A percentile compares a stretch with the other conserved stretches of the same genome.
phyloP scores from a whole-genome alignment of 2,329 filamentous ascomycete species.

The Cordyceps militaris region DNA sequence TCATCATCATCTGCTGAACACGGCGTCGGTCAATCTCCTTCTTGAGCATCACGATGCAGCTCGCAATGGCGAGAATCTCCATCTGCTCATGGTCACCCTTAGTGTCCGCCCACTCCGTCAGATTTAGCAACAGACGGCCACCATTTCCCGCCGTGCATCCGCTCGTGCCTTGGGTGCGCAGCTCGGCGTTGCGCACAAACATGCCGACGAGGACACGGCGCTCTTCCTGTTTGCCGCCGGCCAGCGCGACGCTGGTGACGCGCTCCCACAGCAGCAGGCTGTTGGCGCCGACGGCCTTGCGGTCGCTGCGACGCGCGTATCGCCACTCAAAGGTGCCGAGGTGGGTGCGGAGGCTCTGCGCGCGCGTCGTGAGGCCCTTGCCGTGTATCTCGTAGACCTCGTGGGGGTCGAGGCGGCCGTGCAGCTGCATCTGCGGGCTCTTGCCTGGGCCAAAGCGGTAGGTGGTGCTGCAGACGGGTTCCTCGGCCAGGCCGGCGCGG shows the following conservation, averaged over 20 bases:
- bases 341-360: constrained; percentile 38
- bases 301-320: constrained; percentile 43
- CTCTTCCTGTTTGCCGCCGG: constrained; percentile 22
- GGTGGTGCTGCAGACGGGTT: constrained; percentile 41
- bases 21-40: constrained; percentile 55
- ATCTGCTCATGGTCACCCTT: constrained; percentile 32
- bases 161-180: constrained; percentile 33
- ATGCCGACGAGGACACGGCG: constrained; percentile 31
- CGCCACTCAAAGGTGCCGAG: constrained; percentile 49
- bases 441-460: constrained; percentile 51
- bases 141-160: constrained; percentile 41
- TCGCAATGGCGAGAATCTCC: constrained; percentile 47
- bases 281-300: constrained; percentile 31
- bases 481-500: constrained; percentile 28
- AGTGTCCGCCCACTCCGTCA: constrained; percentile 27
- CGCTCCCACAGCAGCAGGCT: constrained; percentile 46
- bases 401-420: constrained; percentile 11
- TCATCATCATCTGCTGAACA: constrained; percentile 41
- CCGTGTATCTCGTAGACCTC: constrained; percentile 23
- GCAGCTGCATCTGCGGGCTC: constrained; percentile 38
- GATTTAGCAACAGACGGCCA: constrained; percentile 39
- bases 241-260: constrained; percentile 27
- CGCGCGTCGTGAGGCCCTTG: constrained; percentile 39
- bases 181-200: constrained; percentile 34
- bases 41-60: constrained; percentile 56